A percentile compares a stretch with the other conserved stretches of the same genome.
Evolutionary conservation across 23 red algal species (phyloP).

Genomic region (Chondrus crispus): DNA sequence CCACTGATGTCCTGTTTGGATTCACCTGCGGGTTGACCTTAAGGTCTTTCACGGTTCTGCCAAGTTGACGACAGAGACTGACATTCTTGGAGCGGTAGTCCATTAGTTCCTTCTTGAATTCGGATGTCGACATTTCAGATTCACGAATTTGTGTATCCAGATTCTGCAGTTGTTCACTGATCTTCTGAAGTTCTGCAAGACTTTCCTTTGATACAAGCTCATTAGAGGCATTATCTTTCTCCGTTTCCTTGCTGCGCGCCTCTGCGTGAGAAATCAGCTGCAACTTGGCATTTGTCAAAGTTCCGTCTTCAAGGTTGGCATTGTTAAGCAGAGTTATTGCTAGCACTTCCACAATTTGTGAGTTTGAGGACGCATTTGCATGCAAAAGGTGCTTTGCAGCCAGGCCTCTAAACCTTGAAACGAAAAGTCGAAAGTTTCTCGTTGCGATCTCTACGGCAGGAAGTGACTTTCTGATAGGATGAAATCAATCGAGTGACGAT

Average conservation of each 20-base stretch:
- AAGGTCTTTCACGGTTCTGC: no score
- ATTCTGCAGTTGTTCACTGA: no score
- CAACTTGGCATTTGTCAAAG: not conserved
- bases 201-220: no score
- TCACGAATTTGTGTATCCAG: no score
- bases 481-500: constrained; percentile 22
- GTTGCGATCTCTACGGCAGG: not conserved
- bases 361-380: not conserved
- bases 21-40: not conserved
- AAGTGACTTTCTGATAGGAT: constrained; percentile 9
- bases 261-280: not conserved
- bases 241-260: no score
- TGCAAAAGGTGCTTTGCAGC: constrained; percentile 18
- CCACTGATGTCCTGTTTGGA: not conserved
- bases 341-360: constrained; percentile 8
- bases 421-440: constrained; percentile 1
- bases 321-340: not conserved
- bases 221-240: no score
- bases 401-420: not conserved
- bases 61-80: no score
- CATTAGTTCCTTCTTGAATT: no score
- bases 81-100: no score
- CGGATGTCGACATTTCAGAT: no score
- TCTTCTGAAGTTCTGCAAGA: no score
- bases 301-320: not conserved